Evolutionary conservation across 768 basidiomycete genomes (phyloP).

Genomic region (Podaxis sp.): DNA sequence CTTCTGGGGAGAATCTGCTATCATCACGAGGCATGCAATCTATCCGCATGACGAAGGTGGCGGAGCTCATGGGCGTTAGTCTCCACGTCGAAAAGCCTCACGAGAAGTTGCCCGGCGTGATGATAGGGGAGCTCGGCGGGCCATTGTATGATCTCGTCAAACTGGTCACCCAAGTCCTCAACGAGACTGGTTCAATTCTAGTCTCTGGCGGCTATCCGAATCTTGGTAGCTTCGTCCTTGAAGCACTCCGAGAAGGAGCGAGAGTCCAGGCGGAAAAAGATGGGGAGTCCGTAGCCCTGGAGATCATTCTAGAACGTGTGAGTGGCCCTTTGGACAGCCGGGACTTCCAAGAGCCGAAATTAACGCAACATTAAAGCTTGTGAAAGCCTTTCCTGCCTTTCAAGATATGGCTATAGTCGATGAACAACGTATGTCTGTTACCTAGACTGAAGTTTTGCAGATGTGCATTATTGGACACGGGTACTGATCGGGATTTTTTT

Average conservation of each 20-base stretch:
- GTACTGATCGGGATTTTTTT: slow-evolving; percentile 5
- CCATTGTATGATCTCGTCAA: slow-evolving; percentile 71
- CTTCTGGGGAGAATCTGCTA: slow-evolving; percentile 56
- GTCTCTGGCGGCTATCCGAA: slow-evolving; percentile 58
- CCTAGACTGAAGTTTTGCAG: neutral
- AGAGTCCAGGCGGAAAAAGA: slow-evolving; percentile 23
- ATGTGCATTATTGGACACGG: neutral
- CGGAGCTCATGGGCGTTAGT: slow-evolving; percentile 69
- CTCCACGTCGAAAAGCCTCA: slow-evolving; percentile 72
- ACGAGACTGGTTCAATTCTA: slow-evolving; percentile 71
- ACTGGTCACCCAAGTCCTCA: slow-evolving; percentile 59
- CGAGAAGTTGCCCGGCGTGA: slow-evolving; percentile 63
- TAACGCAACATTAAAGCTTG: slow-evolving; percentile 48
- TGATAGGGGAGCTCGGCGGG: slow-evolving; percentile 75
- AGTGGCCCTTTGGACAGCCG: slow-evolving; percentile 18
- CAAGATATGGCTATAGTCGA: slow-evolving; percentile 71
- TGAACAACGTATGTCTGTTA: slow-evolving; percentile 51
- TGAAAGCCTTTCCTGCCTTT: slow-evolving; percentile 78
- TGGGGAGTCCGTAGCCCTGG: slow-evolving; percentile 22
- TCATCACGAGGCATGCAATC: slow-evolving; percentile 64
- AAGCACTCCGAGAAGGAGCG: slow-evolving; percentile 56
- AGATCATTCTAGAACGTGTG: slow-evolving; percentile 64
- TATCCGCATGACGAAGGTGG: slow-evolving; percentile 55
- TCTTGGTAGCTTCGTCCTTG: slow-evolving; percentile 74
- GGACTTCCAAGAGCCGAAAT: slow-evolving; percentile 2